These are phyloP conservation scores for Danielia reshetovae DNA, from an alignment of 805 yeast genomes.

Conservation along the genomic window DNA sequence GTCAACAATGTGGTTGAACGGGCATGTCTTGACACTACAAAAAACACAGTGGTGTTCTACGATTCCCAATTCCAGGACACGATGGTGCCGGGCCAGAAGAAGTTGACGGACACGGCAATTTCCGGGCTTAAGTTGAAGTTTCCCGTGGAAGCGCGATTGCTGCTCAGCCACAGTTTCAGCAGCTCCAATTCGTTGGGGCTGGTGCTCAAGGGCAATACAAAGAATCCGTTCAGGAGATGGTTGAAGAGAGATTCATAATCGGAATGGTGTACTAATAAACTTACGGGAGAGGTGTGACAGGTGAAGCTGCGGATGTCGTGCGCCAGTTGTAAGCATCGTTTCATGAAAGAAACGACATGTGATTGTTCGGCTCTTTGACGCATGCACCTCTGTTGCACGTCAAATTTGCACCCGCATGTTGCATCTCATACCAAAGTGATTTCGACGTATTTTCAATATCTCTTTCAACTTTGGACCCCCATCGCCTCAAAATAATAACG, in stretches of 20 bases:
- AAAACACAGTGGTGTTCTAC: conserved; percentile 28
- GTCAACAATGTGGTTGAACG: conserved; percentile 26
- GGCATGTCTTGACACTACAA: conserved; percentile 27
- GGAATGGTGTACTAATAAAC: too few species aligned
- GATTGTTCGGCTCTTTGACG: too few species aligned
- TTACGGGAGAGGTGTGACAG: too few species aligned
- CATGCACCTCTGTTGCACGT: too few species aligned
- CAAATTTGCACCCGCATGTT: too few species aligned
- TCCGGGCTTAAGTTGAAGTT: conserved; percentile 30
- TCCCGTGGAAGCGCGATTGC: conserved; percentile 12
- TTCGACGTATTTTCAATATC: too few species aligned
- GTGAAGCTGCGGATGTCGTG: too few species aligned
- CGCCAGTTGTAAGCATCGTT: too few species aligned
- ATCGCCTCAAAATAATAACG: too few species aligned
- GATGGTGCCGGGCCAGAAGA: conserved; percentile 22
- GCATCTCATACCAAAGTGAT: too few species aligned
- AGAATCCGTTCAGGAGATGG: conserved; percentile 42
- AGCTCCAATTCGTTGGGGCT: conserved; percentile 23
- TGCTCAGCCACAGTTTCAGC: conserved; percentile 18
- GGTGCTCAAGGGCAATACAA: conserved; percentile 20
- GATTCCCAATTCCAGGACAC: conserved; percentile 22
- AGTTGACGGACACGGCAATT: conserved; percentile 31
- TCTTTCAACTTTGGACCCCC: too few species aligned
- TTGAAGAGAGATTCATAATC: conserved; percentile 23
- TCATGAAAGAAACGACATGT: too few species aligned